Percentiles rank a stretch among this genome's conserved stretches.
phyloP scores from a whole-genome alignment of 345 rosid species.

The Mangifera indica region DNA sequence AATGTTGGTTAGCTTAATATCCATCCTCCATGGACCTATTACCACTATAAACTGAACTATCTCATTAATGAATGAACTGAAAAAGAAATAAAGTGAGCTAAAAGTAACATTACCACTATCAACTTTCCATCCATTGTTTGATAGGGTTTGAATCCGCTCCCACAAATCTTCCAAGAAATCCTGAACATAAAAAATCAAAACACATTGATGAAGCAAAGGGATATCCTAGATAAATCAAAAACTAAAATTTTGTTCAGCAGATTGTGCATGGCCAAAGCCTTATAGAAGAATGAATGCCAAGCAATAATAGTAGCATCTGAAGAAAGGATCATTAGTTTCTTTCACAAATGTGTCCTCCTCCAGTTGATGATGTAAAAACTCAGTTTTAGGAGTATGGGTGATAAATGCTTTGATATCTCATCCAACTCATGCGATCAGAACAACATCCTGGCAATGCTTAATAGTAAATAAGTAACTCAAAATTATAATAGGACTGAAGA shows the following conservation, averaged over 20 bases:
- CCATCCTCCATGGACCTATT: background rate
- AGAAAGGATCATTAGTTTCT: background rate
- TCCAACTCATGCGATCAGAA: background rate
- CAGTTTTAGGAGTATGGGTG: background rate
- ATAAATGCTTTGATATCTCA: background rate
- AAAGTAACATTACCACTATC: conserved; percentile 64
- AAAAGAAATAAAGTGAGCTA: no score
- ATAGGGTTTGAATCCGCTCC: conserved; percentile 68
- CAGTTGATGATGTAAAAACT: background rate
- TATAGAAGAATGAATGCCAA: conserved; percentile 10
- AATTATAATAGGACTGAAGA: background rate
- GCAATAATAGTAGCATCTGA: background rate
- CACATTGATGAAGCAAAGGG: conserved; percentile 20
- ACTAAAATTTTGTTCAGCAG: background rate
- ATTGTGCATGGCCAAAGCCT: background rate
- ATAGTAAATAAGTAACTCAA: background rate
- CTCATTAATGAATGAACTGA: background rate
- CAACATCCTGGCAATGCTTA: no score
- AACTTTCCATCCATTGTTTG: conserved; percentile 85
- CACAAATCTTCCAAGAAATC: conserved; percentile 62
- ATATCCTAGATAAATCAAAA: background rate
- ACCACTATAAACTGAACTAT: background rate
- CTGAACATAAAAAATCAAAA: conserved; percentile 11
- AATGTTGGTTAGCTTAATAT: background rate
- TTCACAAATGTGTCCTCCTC: background rate